A percentile compares a stretch with the other conserved stretches of the same genome.
These are phyloP conservation scores for Euphorbia tirucalli DNA, from an alignment of 345 rosid genomes.

Conservation along the genomic window DNA sequence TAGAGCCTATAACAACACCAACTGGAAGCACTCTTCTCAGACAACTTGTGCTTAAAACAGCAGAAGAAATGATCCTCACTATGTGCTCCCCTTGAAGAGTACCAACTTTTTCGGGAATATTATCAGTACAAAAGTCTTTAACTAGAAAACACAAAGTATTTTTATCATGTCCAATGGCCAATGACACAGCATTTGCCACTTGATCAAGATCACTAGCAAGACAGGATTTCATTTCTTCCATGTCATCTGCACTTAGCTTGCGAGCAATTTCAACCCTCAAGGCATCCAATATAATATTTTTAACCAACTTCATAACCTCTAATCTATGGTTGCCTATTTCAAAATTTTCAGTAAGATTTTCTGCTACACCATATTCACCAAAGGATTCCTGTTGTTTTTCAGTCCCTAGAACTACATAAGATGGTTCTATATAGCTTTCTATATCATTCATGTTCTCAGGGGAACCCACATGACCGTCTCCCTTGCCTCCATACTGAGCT, in stretches of 20 bases:
- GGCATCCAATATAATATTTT: constrained; percentile 53
- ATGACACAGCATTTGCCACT: constrained; percentile 67
- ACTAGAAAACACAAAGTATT: constrained; percentile 40
- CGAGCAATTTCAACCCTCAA: constrained; percentile 75
- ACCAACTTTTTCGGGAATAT: constrained; percentile 47
- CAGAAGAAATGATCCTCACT: constrained; percentile 64
- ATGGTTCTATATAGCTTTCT: constrained; percentile 58
- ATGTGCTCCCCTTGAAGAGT: constrained; percentile 54
- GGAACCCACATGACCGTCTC: constrained; percentile 27
- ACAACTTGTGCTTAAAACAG: constrained; percentile 57
- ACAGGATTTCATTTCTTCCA: constrained; percentile 50
- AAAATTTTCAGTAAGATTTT: constrained; percentile 27
- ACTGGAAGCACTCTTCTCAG: constrained; percentile 72
- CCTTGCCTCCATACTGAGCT: constrained; percentile 26
- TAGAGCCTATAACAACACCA: constrained; percentile 80
- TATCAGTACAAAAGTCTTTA: constrained; percentile 22
- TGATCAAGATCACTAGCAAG: constrained; percentile 60
- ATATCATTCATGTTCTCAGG: constrained; percentile 24
- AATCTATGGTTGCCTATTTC: constrained; percentile 29
- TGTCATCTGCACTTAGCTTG: constrained; percentile 54
- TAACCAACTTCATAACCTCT: constrained; percentile 50
- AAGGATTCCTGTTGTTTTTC: constrained; percentile 43
- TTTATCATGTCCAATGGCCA: constrained; percentile 42
- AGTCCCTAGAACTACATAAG: constrained; percentile 59
- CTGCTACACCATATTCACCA: constrained; percentile 31